These are phyloP conservation scores for Monoraphidium neglectum DNA, from an alignment of 139 green algal species.

Conservation along the genomic window DNA sequence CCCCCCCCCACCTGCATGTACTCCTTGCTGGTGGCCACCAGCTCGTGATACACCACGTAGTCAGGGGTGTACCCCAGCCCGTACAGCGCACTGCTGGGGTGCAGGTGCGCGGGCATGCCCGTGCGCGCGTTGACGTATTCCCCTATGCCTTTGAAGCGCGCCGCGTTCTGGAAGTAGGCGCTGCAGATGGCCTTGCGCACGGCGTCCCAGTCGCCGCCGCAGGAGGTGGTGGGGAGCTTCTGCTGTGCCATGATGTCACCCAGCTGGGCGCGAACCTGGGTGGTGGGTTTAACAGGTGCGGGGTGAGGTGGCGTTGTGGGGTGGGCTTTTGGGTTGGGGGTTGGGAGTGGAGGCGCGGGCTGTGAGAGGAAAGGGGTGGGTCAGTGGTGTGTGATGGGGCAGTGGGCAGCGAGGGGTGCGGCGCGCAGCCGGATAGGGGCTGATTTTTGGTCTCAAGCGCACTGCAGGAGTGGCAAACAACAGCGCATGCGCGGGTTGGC, in stretches of 20 bases:
- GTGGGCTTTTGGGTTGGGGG: too few relatives aligned
- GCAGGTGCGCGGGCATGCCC: slow-evolving; percentile 88
- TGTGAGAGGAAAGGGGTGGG: too few relatives aligned
- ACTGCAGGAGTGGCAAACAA: too few relatives aligned
- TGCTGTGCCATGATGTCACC: slow-evolving; percentile 96
- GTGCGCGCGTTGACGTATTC: slow-evolving; percentile 93
- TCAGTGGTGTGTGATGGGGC: too few relatives aligned
- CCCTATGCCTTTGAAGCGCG: slow-evolving; percentile 94
- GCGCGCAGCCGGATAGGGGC: too few relatives aligned
- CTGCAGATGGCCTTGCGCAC: slow-evolving; percentile 96
- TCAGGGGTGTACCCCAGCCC: slow-evolving; percentile 96
- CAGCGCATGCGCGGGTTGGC: too few relatives aligned
- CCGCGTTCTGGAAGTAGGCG: slow-evolving; percentile 97
- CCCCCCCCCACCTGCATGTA: slow-evolving; percentile 83
- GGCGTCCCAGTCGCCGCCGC: slow-evolving; percentile 90
- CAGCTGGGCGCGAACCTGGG: slow-evolving; percentile 83
- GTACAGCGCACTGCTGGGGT: slow-evolving; percentile 91
- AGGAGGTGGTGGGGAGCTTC: slow-evolving; percentile 71
- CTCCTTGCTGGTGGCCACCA: slow-evolving; percentile 97
- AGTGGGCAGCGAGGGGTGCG: too few relatives aligned
- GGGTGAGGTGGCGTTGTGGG: too few relatives aligned
- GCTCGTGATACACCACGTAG: slow-evolving; percentile 98
- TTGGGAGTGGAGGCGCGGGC: too few relatives aligned
- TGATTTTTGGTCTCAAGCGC: too few relatives aligned
- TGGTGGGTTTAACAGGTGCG: too few relatives aligned